These are phyloP conservation scores for Sanguinoderma infundibulare DNA, from an alignment of 1,284 basidiomycete species.

Conservation along the genomic window DNA sequence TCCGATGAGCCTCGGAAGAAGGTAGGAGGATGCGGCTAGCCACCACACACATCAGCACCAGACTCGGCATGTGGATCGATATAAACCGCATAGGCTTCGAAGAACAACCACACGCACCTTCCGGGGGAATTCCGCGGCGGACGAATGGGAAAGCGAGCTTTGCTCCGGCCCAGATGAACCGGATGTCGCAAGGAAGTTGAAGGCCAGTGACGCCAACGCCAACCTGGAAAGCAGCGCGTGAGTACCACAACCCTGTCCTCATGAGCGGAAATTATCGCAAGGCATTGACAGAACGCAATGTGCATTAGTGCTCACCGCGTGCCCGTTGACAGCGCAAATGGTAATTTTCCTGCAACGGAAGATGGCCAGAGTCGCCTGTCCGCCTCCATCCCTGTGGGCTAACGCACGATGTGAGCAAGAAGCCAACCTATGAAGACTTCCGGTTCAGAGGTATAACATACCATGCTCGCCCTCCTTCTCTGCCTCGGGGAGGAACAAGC, in stretches of 20 bases:
- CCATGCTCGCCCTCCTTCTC: constrained; percentile 50
- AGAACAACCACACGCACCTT: constrained; percentile 40
- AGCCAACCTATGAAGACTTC: neutral
- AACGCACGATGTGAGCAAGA: neutral
- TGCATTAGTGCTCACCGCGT: constrained; percentile 46
- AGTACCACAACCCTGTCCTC: neutral
- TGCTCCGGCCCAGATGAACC: constrained; percentile 57
- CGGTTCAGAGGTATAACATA: constrained; percentile 24
- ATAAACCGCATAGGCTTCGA: neutral
- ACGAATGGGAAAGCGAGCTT: constrained; percentile 60
- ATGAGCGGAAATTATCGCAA: neutral
- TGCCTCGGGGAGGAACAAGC: constrained; percentile 27
- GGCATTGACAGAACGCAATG: neutral
- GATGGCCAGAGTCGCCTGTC: constrained; percentile 49
- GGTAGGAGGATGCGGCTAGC: constrained; percentile 53
- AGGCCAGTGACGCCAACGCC: constrained; percentile 57
- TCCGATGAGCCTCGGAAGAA: constrained; percentile 57
- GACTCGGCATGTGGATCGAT: neutral
- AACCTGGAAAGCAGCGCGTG: constrained; percentile 37
- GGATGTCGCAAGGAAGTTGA: constrained; percentile 61
- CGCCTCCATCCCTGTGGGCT: constrained; percentile 57
- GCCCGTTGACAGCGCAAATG: constrained; percentile 59
- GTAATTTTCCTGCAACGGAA: constrained; percentile 61
- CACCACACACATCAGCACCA: neutral
- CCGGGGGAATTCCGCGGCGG: constrained; percentile 55